Conservation (phyloP, 495 filamentous ascomycete species). For the Clavariopsis aquatica region DNA sequence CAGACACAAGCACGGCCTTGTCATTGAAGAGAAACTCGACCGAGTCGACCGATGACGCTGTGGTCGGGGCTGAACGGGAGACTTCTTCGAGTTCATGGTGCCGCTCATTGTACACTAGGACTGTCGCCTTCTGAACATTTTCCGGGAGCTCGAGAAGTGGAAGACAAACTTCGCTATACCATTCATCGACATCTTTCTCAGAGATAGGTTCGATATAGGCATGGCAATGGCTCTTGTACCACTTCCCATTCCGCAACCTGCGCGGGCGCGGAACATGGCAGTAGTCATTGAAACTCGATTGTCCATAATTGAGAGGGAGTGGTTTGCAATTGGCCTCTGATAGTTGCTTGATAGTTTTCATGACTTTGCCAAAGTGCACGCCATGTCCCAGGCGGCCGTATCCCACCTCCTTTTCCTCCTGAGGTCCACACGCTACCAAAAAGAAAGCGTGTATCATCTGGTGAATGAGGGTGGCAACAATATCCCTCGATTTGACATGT, state of each 20-base stretch:
- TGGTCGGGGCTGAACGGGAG: constrained; percentile 9
- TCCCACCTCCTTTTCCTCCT: constrained; percentile 14
- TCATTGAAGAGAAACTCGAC: constrained; percentile 29
- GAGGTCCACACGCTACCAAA: constrained; percentile 27
- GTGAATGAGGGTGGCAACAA: constrained; percentile 35
- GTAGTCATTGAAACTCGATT: constrained; percentile 6
- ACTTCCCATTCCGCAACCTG: not conserved
- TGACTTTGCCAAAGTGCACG: constrained; percentile 33
- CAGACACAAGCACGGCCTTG: constrained; percentile 14
- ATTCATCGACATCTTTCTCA: constrained; percentile 23
- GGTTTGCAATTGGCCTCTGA: constrained; percentile 7
- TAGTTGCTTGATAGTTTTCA: constrained; percentile 32
- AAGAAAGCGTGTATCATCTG: constrained; percentile 43
- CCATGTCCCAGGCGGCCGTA: constrained; percentile 33
- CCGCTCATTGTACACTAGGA: constrained; percentile 17
- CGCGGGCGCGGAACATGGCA: constrained; percentile 1
- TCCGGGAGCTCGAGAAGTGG: constrained; percentile 28
- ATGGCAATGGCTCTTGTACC: constrained; percentile 27
- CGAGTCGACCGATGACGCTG: constrained; percentile 2
- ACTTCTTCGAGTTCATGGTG: constrained; percentile 25
- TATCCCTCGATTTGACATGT: not conserved
- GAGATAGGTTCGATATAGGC: constrained; percentile 6
- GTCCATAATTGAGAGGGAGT: constrained; percentile 20
- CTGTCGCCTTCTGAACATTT: not conserved
- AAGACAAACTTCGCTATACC: constrained; percentile 22